phyloP scores from a whole-genome alignment of 441 rosid species.

The Syzygium syzygioides region DNA sequence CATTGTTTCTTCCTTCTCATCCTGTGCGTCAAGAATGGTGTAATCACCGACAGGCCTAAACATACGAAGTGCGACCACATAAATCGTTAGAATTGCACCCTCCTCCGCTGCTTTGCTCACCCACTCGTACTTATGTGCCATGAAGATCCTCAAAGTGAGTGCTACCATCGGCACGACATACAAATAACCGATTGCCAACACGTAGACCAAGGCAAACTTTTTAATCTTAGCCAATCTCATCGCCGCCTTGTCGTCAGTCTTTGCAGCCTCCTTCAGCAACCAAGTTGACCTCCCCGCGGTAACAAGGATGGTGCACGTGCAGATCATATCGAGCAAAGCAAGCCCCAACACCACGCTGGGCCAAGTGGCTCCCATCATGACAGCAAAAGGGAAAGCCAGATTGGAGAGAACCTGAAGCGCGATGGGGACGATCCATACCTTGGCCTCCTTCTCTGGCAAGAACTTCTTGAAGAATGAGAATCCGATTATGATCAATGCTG shows the following conservation, averaged over 20 bases:
- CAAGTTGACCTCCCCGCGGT: constrained; percentile 46
- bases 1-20: constrained; percentile 13
- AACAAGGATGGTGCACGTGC: constrained; percentile 47
- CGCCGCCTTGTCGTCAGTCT: constrained; percentile 39
- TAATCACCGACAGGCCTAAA: constrained; percentile 48
- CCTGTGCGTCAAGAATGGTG: constrained; percentile 31
- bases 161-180: constrained; percentile 40
- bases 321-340: constrained; percentile 20
- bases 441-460: constrained; percentile 44
- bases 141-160: constrained; percentile 21
- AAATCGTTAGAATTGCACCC: constrained; percentile 39
- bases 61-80: constrained; percentile 28
- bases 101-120: constrained; percentile 21
- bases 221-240: constrained; percentile 38
- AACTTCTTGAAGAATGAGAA: constrained; percentile 51
- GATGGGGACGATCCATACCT: constrained; percentile 32
- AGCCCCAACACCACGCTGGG: constrained; percentile 34
- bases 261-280: constrained; percentile 36
- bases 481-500: constrained; percentile 41
- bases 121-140: constrained; percentile 34
- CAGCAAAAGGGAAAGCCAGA: constrained; percentile 22
- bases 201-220: constrained; percentile 44
- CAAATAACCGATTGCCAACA: constrained; percentile 34
- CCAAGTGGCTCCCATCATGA: constrained; percentile 32
- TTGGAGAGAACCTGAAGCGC: constrained; percentile 49